phyloP scores from a whole-genome alignment of 1,284 basidiomycete species.

The Naganishia sp. region DNA sequence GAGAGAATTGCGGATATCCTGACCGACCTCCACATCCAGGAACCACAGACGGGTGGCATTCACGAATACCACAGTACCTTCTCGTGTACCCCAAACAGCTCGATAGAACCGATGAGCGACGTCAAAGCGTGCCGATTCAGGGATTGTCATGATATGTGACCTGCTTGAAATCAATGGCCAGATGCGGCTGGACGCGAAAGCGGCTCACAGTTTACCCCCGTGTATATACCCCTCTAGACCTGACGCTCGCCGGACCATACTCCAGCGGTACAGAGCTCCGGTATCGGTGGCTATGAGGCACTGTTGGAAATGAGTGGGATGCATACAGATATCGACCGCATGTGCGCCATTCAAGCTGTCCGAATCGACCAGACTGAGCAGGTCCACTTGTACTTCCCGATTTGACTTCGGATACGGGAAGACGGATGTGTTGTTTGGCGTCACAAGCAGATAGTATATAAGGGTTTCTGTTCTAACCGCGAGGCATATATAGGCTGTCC shows the following conservation, averaged over 20 bases:
- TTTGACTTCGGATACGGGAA: slow-evolving; percentile 4
- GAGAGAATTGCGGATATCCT: neutral
- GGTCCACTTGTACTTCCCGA: slow-evolving; percentile 4
- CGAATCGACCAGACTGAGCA: slow-evolving; percentile 12
- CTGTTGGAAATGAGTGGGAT: slow-evolving; percentile 27
- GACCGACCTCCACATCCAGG: slow-evolving; percentile 14
- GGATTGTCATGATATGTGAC: slow-evolving; percentile 1
- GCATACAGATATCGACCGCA: slow-evolving; percentile 29
- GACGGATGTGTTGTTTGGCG: neutral
- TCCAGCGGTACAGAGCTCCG: slow-evolving; percentile 27
- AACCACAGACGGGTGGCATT: slow-evolving; percentile 9
- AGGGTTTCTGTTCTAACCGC: slow-evolving; percentile 17
- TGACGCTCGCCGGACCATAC: neutral
- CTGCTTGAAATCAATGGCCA: neutral
- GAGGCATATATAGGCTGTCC: slow-evolving; percentile 13
- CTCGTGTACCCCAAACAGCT: slow-evolving; percentile 16
- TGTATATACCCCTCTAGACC: neutral
- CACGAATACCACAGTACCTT: slow-evolving; percentile 10
- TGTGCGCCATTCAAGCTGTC: slow-evolving; percentile 1
- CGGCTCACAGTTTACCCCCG: slow-evolving; percentile 22
- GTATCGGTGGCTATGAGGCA: slow-evolving; percentile 23
- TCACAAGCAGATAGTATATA: slow-evolving; percentile 14
- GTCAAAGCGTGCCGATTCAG: neutral
- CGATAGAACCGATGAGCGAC: slow-evolving; percentile 17
- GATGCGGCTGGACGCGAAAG: too few relatives aligned